Evolutionary conservation across 345 rosid genomes (phyloP), one percentile per base, ranked within the genome.

Genomic region (Lepidium sativum): DNA sequence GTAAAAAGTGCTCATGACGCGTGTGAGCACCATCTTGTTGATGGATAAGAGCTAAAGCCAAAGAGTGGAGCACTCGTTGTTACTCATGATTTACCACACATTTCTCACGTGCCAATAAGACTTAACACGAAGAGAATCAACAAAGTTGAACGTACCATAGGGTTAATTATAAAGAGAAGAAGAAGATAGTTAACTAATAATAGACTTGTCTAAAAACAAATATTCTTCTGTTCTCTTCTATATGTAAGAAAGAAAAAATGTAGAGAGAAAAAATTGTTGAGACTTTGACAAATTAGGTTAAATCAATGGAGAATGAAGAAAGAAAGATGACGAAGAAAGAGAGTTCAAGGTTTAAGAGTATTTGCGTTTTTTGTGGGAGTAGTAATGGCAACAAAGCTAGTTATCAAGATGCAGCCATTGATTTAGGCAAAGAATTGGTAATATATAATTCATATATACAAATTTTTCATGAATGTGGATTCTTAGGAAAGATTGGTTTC

Each of bases 341-440:
- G 17, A 62, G 50, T 45, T 64, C 76, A 48, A 71, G 71, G 17
- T 87, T 87, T 66, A 73, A 74, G 71, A 80, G 81, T 73, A 78
- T 87, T 69, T 87, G 91, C 58, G 91, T 87, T 65, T 87, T 87
- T 68, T 86, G 94, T 69, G 89, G 94, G 37, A 87, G 90, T 64
- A 87, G 88, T 70, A 85, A 75, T 43, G 94, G 94, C 60, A 87
- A 84, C 75, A 87, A 84, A 72, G 73, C 78, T 78, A 87, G 88
- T 77, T 87, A 82, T 65, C 85, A 84, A 71, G 88, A 80, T 76
- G 86, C 95, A 72, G 88, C 95, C 55, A 80, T 69, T 68, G 87
- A 80, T 67, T 83, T 86, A 61, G 94, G 80, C 65, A 80, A 75
- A 13, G 87, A 86, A 77, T 65, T 86, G 90, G 94, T 86, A 77